phyloP scores from a whole-genome alignment of 768 basidiomycete species.

The Royoungia palumana region DNA sequence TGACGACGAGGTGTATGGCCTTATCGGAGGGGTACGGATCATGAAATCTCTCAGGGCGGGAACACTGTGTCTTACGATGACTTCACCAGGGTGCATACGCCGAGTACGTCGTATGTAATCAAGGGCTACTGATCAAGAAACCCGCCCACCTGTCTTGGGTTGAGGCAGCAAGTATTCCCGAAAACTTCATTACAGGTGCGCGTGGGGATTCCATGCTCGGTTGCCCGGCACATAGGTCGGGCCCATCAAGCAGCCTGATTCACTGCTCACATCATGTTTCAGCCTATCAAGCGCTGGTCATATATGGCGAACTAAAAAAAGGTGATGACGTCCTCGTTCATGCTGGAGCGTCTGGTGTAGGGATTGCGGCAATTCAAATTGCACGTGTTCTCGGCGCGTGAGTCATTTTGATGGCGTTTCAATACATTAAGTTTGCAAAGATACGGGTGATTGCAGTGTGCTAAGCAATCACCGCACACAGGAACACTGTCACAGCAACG shows the following conservation, averaged over 20 bases:
- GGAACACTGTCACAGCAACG: conserved; percentile 74
- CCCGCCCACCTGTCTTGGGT: conserved; percentile 73
- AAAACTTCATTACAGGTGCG: conserved; percentile 83
- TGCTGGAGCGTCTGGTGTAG: conserved; percentile 89
- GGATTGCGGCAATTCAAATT: conserved; percentile 83
- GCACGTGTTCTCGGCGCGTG: conserved; percentile 73
- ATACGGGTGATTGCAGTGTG: not conserved
- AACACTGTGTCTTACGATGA: conserved; percentile 2
- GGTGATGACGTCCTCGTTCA: conserved; percentile 83
- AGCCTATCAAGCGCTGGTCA: conserved; percentile 64
- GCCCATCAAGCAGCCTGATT: conserved; percentile 6
- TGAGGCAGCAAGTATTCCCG: conserved; percentile 85
- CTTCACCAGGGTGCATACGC: conserved; percentile 79
- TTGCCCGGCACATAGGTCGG: not conserved
- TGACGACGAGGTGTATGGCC: conserved; percentile 74
- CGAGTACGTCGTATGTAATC: conserved; percentile 69
- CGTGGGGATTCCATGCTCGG: conserved; percentile 8
- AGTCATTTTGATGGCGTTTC: conserved; percentile 30
- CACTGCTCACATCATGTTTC: not conserved
- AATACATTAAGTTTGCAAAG: not conserved
- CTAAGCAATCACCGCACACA: conserved; percentile 34
- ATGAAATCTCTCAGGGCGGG: not conserved
- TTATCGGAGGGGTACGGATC: conserved; percentile 69
- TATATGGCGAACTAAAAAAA: conserved; percentile 64
- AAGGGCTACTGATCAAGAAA: conserved; percentile 70